Evolutionary conservation across 768 basidiomycete species (phyloP).

Genomic region (Trametes gibbosa): DNA sequence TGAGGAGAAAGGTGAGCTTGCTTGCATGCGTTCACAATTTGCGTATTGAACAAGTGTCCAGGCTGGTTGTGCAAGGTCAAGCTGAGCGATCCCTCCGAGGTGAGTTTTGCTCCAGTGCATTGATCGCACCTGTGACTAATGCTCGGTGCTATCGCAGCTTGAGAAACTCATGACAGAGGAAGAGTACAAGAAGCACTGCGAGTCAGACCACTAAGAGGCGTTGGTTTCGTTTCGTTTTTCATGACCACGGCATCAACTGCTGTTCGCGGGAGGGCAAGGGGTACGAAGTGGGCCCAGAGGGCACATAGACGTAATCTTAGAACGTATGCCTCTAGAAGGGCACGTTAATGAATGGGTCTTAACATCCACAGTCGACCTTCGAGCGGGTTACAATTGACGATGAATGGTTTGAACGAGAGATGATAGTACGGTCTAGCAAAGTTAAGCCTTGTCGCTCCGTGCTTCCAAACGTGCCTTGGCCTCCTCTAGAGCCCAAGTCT

Average conservation of each 20-base stretch:
- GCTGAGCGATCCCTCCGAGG: constrained; percentile 74
- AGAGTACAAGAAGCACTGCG: constrained; percentile 66
- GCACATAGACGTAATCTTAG: constrained; percentile 15
- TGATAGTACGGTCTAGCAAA: constrained; percentile 31
- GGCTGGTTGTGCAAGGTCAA: constrained; percentile 97
- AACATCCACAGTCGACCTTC: neutral
- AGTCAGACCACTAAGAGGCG: constrained; percentile 29
- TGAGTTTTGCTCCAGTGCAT: constrained; percentile 31
- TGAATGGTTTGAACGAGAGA: neutral
- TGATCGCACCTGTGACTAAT: neutral
- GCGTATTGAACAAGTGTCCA: constrained; percentile 30
- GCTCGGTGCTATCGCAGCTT: constrained; percentile 41
- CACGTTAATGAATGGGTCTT: constrained; percentile 16
- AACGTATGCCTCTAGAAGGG: neutral
- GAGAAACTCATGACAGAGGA: constrained; percentile 70
- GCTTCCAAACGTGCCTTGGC: constrained; percentile 90
- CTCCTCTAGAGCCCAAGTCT: constrained; percentile 89
- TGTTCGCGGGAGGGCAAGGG: neutral
- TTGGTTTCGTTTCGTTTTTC: neutral
- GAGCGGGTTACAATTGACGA: neutral
- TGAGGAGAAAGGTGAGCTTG: constrained; percentile 70
- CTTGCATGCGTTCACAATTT: neutral
- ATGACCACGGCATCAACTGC: constrained; percentile 16
- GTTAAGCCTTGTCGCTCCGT: constrained; percentile 84
- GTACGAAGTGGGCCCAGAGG: too few species aligned